Conservation (phyloP, 805 yeast species). For the Teunomyces cretensis region DNA sequence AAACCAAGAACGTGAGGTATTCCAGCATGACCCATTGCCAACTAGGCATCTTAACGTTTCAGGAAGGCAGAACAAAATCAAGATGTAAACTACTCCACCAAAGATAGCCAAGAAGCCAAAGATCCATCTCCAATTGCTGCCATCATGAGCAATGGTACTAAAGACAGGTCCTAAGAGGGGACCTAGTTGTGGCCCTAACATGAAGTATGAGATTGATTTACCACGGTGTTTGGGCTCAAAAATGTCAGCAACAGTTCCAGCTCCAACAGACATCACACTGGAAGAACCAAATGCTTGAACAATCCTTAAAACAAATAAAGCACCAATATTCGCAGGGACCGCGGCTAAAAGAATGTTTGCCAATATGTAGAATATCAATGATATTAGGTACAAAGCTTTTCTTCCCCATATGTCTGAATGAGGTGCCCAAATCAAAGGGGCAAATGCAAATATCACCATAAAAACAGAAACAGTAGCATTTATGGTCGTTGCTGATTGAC, state of each 20-base stretch:
- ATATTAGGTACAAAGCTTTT: conserved; percentile 26
- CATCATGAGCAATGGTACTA: conserved; percentile 24
- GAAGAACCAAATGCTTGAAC: conserved; percentile 41
- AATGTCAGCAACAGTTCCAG: conserved; percentile 36
- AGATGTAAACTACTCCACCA: conserved; percentile 22
- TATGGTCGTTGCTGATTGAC: conserved; percentile 41
- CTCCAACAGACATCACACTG: conserved; percentile 36
- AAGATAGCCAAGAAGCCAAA: conserved; percentile 33
- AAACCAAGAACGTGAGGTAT: conserved; percentile 15
- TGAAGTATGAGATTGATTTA: conserved; percentile 30
- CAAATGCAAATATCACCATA: conserved; percentile 55
- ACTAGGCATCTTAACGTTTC: conserved; percentile 40
- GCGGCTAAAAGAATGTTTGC: conserved; percentile 31
- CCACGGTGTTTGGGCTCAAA: conserved; percentile 31
- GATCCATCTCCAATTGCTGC: conserved; percentile 33
- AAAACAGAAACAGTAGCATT: conserved; percentile 59
- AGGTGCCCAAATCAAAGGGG: conserved; percentile 57
- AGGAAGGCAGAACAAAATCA: conserved; percentile 32
- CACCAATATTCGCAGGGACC: conserved; percentile 29
- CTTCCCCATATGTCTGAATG: conserved; percentile 55
- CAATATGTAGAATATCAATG: conserved; percentile 24
- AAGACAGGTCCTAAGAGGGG: conserved; percentile 39
- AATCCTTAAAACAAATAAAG: conserved; percentile 29
- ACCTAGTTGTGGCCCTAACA: conserved; percentile 42
- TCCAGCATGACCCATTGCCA: conserved; percentile 31